Evolutionary conservation across 1,284 basidiomycete genomes (phyloP), one percentile per base, ranked within the genome.

Genomic region (Heterobasidion annosum): DNA sequence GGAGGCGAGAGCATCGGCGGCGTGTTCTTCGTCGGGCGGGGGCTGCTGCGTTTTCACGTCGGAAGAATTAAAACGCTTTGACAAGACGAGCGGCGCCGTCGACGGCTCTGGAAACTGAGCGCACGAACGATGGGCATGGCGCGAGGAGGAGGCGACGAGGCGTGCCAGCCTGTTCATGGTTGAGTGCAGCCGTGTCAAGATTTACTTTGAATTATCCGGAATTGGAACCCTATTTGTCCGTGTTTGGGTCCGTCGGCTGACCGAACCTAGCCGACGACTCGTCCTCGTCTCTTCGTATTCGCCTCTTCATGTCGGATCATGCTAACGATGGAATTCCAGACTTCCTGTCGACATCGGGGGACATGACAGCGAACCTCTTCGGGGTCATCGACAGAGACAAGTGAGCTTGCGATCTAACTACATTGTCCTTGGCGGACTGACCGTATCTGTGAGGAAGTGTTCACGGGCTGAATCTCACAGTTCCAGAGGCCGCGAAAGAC

Each of bases 401-500:
- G 83, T 89, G 69, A 79, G 82, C 63, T n/a, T 50, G 46, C 48
- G 34, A 54, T 54, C 51, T 58, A 37, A 42, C 50, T 5, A 40
- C 51, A 48, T 40, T 8, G 37, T 13, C 32, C 42, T 18, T 42
- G 19, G 34, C 19, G 43, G 50, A 52, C 57, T 56, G 58, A 56
- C 51, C 48, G 48, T 25, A 40, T 18, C 55, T 53, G 51, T 51
- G 58, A 63, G 59, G 52, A 74, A 90, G 88, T 63, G 85, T 91
- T 51, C 77, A 91, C 65, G 89, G 89, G 34, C 70, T 91, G 61
- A 91, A 91, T 63, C 69, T 91, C 53, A 76, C 77, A 8, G 76
- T 88, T 18, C 88, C 88, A 37, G 88, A 91, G 66, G 76, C 84
- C 60, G 88, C 88, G 1, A 82, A 80, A 60, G 78, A 73, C 15